Evolutionary conservation across 352 stramenopile species (phyloP).

Genomic region (Globisporangium splendens): DNA sequence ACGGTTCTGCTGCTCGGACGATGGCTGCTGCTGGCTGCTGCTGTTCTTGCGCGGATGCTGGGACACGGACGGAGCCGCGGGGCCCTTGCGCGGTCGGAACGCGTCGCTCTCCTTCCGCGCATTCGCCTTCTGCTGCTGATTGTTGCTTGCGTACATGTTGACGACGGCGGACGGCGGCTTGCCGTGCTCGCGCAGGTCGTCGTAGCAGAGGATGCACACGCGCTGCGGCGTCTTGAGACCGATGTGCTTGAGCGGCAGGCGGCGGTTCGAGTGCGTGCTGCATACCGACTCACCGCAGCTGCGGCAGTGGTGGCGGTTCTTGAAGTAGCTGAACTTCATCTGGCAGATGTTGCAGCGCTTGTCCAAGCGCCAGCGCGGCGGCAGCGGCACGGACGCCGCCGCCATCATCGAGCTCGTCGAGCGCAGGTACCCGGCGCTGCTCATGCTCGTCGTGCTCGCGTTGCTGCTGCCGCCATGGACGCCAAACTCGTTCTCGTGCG

Average conservation of each 20-base stretch:
- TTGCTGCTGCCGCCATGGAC: neutral
- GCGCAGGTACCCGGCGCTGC: conserved; percentile 20
- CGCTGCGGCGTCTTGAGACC: conserved; percentile 58
- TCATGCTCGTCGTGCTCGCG: conserved; percentile 3
- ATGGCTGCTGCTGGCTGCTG: neutral
- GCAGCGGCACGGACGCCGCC: conserved; percentile 29
- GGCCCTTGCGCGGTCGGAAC: too few species aligned
- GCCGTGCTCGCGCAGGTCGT: conserved; percentile 72
- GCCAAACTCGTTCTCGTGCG: too few species aligned
- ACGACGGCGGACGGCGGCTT: conserved; percentile 63
- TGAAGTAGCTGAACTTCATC: conserved; percentile 85
- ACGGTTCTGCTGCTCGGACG: conserved; percentile 19
- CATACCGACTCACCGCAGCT: conserved; percentile 87
- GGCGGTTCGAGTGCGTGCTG: conserved; percentile 71
- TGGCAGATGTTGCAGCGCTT: conserved; percentile 82
- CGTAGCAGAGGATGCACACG: conserved; percentile 79
- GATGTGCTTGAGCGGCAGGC: conserved; percentile 57
- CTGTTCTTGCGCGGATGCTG: neutral
- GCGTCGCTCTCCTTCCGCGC: too few species aligned
- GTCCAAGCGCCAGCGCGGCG: conserved; percentile 67
- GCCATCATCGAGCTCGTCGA: conserved; percentile 21
- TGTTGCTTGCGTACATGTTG: conserved; percentile 43
- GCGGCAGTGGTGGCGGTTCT: conserved; percentile 84
- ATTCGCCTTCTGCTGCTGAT: too few species aligned
- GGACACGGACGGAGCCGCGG: too few species aligned